Evolutionary conservation across 495 filamentous ascomycete species (phyloP).

Genomic region (Tuber aestivum): DNA sequence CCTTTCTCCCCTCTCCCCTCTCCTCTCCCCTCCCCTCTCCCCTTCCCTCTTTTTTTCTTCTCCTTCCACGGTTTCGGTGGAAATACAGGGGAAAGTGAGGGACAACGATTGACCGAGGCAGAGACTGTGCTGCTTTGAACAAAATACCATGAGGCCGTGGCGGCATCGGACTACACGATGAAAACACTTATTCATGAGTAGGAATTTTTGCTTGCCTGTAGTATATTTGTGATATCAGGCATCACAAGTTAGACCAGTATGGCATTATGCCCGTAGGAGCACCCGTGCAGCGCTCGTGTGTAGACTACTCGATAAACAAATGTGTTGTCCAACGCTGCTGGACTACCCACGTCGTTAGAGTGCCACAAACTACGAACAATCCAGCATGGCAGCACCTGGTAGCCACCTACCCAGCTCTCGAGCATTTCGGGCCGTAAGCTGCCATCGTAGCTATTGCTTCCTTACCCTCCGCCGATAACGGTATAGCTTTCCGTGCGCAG

Average conservation of each 20-base stretch:
- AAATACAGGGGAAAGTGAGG: not conserved
- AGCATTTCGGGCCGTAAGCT: not conserved
- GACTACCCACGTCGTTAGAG: not conserved
- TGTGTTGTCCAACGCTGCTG: not conserved
- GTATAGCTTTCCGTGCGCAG: constrained; percentile 26
- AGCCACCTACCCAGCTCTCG: not conserved
- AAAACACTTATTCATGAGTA: not conserved
- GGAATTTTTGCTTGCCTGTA: not conserved
- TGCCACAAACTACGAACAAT: not conserved
- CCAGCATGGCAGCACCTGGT: not conserved
- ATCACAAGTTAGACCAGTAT: not conserved
- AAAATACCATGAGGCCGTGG: not conserved
- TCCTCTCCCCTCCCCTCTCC: not conserved
- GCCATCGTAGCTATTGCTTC: not conserved
- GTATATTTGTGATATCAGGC: not conserved
- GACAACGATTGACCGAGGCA: not conserved
- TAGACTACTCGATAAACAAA: not conserved
- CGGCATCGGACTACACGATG: not conserved
- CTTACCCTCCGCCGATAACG: constrained; percentile 7
- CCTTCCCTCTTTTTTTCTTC: not conserved
- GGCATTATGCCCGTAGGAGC: not conserved
- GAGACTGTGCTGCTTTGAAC: not conserved
- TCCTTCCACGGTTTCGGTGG: not conserved
- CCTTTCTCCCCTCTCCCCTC: not conserved
- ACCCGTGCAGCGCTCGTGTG: not conserved